Percentiles rank a stretch among this genome's conserved stretches.
These are phyloP conservation scores for Schoenoplectus triqueter DNA, from an alignment of 202 grass and related monocot genomes.

Conservation along the genomic window DNA sequence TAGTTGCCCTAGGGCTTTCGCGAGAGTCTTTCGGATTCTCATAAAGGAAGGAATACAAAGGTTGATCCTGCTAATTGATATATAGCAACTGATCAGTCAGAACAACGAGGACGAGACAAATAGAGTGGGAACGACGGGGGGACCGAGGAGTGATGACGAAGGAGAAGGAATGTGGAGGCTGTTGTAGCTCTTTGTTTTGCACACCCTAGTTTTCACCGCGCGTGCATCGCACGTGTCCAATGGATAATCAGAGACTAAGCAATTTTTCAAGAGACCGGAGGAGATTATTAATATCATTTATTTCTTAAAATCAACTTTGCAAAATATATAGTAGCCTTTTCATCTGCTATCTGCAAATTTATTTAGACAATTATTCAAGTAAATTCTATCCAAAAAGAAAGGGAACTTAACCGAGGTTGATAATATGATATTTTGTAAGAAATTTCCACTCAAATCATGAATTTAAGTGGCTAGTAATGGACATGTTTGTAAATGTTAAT, in stretches of 20 bases:
- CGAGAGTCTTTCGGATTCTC: conserved; percentile 34
- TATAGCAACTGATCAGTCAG: conserved; percentile 1
- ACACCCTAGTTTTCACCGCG: not conserved
- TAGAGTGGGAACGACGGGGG: not conserved
- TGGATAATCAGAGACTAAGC: conserved; percentile 11
- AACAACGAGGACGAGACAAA: not conserved
- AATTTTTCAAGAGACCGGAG: not conserved
- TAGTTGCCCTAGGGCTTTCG: conserved; percentile 25
- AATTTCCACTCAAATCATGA: too few species aligned
- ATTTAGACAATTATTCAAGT: not conserved
- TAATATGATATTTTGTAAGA: too few species aligned
- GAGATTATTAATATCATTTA: not conserved
- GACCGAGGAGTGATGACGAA: not conserved
- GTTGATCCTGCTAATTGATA: not conserved
- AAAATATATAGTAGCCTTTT: not conserved
- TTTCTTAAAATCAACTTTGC: not conserved
- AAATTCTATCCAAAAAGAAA: not conserved
- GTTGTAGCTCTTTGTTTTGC: not conserved
- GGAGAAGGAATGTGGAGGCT: conserved; percentile 7
- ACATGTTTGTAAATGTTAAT: too few species aligned
- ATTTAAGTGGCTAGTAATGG: too few species aligned
- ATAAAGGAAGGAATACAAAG: conserved; percentile 8
- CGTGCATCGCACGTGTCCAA: not conserved
- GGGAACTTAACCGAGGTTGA: too few species aligned
- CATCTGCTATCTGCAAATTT: not conserved